phyloP scores from a whole-genome alignment of 2,329 filamentous ascomycete genomes.

The Botrytis cinerea region DNA sequence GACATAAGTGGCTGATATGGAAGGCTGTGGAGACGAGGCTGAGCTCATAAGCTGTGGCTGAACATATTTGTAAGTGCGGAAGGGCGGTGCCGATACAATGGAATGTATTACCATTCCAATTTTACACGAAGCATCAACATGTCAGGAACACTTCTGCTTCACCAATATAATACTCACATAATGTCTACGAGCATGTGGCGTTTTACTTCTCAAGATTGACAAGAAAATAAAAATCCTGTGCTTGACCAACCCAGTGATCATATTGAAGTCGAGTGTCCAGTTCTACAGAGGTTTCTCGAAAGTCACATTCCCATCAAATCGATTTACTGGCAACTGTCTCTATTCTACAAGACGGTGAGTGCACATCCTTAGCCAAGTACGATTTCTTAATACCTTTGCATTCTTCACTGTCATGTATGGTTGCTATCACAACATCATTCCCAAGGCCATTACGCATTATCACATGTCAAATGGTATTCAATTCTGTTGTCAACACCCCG shows the following conservation, averaged over 20 bases:
- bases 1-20: neutral
- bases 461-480: slow-evolving; percentile 13
- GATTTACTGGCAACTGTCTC: neutral
- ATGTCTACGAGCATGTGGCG: neutral
- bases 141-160: neutral
- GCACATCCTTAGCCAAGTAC: neutral
- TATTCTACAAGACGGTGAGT: neutral
- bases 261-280: neutral
- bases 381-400: neutral
- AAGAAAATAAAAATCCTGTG: neutral
- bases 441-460: slow-evolving; percentile 4
- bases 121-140: neutral
- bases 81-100: neutral
- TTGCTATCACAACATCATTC: slow-evolving; percentile 1
- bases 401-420: neutral
- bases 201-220: neutral
- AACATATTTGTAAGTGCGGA: neutral
- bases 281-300: neutral
- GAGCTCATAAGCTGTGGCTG: neutral
- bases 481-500: neutral
- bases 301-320: neutral
- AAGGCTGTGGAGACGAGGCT: slow-evolving; percentile 6
- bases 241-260: neutral
- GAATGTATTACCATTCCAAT: neutral
- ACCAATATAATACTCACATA: neutral